phyloP scores from a whole-genome alignment of 2,329 filamentous ascomycete species.

The Cyanodermella asteris region DNA sequence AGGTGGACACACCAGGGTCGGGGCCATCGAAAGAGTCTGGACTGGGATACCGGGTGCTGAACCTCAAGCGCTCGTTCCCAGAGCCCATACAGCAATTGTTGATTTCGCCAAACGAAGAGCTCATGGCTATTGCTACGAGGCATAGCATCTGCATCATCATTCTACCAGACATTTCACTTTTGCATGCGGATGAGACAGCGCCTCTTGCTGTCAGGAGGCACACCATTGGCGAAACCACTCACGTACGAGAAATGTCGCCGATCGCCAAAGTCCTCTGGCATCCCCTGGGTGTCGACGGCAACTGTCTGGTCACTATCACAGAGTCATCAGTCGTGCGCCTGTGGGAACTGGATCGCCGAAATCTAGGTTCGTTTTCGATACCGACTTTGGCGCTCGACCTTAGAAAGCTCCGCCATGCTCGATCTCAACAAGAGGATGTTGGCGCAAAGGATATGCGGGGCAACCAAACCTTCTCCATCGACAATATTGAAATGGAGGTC shows the following conservation, averaged over 20 bases:
- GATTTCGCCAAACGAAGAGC: constrained; percentile 62
- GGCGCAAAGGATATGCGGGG: constrained; percentile 50
- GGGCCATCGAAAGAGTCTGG: constrained; percentile 5
- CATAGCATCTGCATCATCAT: constrained; percentile 75
- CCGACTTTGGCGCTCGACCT: constrained; percentile 70
- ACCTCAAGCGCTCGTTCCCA: constrained; percentile 55
- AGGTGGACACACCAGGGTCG: constrained; percentile 19
- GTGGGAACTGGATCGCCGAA: constrained; percentile 71
- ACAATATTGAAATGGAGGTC: constrained; percentile 83
- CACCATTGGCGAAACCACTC: constrained; percentile 77
- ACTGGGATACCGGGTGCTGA: constrained; percentile 23
- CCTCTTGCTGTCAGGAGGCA: constrained; percentile 66
- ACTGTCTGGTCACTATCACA: constrained; percentile 71
- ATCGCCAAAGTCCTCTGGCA: constrained; percentile 79
- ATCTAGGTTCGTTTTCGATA: constrained; percentile 70
- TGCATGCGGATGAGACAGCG: constrained; percentile 38
- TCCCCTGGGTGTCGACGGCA: constrained; percentile 62
- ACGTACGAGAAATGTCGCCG: constrained; percentile 66
- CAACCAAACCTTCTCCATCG: constrained; percentile 68
- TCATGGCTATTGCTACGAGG: constrained; percentile 64
- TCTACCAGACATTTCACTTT: constrained; percentile 57
- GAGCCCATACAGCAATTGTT: constrained; percentile 68
- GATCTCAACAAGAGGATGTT: constrained; percentile 63
- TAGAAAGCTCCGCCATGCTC: constrained; percentile 70
- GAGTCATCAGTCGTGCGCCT: constrained; percentile 69